phyloP scores from a whole-genome alignment of 2,329 filamentous ascomycete species.

The Pestalotiopsis fici region DNA sequence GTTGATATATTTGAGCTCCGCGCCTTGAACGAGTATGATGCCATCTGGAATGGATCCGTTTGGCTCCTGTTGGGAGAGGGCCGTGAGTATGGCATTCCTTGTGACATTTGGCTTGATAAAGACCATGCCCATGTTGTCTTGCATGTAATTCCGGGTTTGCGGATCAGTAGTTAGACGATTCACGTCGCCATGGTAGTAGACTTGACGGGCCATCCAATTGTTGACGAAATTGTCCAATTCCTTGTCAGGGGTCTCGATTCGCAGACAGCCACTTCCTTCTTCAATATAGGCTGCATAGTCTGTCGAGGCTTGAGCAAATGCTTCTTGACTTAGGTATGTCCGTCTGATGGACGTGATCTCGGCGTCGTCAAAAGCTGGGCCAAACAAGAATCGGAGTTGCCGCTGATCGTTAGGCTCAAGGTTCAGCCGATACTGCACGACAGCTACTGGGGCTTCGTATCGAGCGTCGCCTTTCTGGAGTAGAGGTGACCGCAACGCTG shows the following conservation, averaged over 20 bases:
- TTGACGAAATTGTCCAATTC: constrained; percentile 60
- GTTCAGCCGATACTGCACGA: constrained; percentile 50
- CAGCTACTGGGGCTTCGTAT: constrained; percentile 56
- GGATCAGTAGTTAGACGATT: constrained; percentile 60
- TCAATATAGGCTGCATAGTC: constrained; percentile 54
- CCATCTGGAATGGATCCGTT: constrained; percentile 61
- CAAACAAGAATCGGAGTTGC: constrained; percentile 56
- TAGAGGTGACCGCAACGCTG: constrained; percentile 37
- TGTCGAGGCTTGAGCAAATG: constrained; percentile 43
- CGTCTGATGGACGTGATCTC: constrained; percentile 46
- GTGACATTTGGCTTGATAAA: constrained; percentile 53
- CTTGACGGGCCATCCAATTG: constrained; percentile 58
- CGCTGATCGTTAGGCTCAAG: constrained; percentile 39
- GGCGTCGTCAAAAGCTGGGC: constrained; percentile 52
- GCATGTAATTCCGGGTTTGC: constrained; percentile 60
- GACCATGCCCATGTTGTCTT: constrained; percentile 63
- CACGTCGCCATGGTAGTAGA: constrained; percentile 60
- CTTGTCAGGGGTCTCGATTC: constrained; percentile 55
- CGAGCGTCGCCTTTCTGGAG: constrained; percentile 49
- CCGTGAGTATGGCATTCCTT: constrained; percentile 47
- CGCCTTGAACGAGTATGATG: constrained; percentile 52
- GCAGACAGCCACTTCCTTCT: constrained; percentile 49
- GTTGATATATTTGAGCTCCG: constrained; percentile 62
- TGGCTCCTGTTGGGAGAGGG: constrained; percentile 53
- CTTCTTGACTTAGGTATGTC: constrained; percentile 50